These are phyloP conservation scores for Colletotrichum sp. DNA, from an alignment of 2,329 filamentous ascomycete genomes.

Conservation along the genomic window DNA sequence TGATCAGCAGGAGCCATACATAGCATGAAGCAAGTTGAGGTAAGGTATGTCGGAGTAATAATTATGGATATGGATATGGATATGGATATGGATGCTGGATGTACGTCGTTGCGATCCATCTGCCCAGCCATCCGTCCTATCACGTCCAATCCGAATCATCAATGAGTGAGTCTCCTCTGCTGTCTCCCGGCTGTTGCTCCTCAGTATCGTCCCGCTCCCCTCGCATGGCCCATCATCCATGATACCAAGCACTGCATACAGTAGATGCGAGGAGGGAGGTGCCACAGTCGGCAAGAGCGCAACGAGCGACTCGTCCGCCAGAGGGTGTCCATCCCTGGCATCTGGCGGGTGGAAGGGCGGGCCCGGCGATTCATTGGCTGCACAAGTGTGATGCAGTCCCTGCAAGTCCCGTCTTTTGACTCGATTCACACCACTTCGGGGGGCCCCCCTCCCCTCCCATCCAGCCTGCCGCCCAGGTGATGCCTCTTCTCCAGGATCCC, in stretches of 20 bases:
- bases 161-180: not conserved
- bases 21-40: not conserved
- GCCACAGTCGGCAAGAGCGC: constrained; percentile 6
- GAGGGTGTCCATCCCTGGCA: constrained; percentile 5
- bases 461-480: constrained; percentile 18
- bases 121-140: not conserved
- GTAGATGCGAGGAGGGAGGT: not conserved
- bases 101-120: constrained; percentile 7
- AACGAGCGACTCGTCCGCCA: not conserved
- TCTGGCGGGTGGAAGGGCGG: not conserved
- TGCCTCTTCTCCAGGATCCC: constrained; percentile 17
- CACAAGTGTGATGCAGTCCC: constrained; percentile 8
- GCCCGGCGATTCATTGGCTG: constrained; percentile 4
- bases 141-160: not conserved
- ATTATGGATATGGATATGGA: constrained; percentile 10
- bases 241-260: not conserved
- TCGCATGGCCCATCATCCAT: not conserved
- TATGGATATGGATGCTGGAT: not conserved
- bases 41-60: not conserved
- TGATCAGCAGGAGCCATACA: not conserved
- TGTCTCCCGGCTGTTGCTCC: not conserved
- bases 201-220: not conserved
- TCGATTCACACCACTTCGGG: constrained; percentile 11
- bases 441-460: not conserved
- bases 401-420: constrained; percentile 9